Percentiles rank a stretch among this genome's conserved stretches.
Evolutionary conservation across 495 filamentous ascomycete genomes (phyloP).

Genomic region (Gamarada debralockiae): DNA sequence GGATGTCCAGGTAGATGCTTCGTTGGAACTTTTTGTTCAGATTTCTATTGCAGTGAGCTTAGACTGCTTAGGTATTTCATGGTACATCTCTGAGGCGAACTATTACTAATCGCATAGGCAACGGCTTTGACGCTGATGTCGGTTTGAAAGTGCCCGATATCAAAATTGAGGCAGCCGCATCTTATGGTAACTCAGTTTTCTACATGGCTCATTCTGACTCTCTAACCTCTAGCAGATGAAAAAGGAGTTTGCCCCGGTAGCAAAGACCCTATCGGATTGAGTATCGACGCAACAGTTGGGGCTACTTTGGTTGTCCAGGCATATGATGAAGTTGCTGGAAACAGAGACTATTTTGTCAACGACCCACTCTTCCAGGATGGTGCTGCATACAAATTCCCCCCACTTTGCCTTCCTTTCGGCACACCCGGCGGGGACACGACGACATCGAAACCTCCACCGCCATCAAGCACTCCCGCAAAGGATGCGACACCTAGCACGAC

Average conservation of each 20-base stretch:
- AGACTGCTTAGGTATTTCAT: not conserved
- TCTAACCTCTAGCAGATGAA: not conserved
- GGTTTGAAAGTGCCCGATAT: not conserved
- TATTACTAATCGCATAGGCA: not conserved
- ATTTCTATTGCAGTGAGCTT: not conserved
- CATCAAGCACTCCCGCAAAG: too few relatives aligned
- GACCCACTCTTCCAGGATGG: not conserved
- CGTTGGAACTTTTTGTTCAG: not conserved
- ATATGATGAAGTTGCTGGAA: not conserved
- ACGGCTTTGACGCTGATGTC: not conserved
- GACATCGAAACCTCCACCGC: too few relatives aligned
- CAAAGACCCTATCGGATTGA: not conserved
- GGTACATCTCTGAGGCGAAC: not conserved
- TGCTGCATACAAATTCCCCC: not conserved
- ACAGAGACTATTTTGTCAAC: not conserved
- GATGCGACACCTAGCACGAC: too few relatives aligned
- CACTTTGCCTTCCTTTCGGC: not conserved
- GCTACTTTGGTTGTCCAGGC: not conserved
- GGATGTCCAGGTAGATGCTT: not conserved
- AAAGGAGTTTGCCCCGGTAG: not conserved
- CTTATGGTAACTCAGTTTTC: not conserved
- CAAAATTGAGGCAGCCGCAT: not conserved
- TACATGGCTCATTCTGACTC: not conserved
- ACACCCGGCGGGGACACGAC: too few relatives aligned
- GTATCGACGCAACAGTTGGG: not conserved